Base-by-base conservation (phyloP, 2,329 filamentous ascomycete genomes). In the Apiospora pterosperma region DNA sequence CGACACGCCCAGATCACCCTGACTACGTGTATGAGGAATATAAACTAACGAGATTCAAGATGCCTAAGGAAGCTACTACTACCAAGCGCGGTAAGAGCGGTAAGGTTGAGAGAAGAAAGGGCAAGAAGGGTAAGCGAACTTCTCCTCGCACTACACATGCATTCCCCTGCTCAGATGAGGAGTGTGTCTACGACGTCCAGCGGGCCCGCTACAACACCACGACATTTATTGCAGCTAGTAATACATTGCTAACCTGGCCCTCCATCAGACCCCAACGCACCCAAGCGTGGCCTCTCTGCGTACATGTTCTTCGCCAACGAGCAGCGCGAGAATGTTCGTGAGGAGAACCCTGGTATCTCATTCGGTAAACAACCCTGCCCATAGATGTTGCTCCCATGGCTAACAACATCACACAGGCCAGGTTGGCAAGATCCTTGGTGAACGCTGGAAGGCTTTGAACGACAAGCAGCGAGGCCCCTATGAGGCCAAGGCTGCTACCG, bases 301-400 rank as follows among this genome's bases (percentile, higher is more conserved):
- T 99, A 99, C 89, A 99, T 99, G 96, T 98, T 98, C 91, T 99
- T 98, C 80, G 96, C 96, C 88, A 98, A 98, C 78, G 96, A 98
- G 83, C 93, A 97, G 84, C 94, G 96, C 74, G 95, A 98, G 78
- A 97, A 96, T 80, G 96, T 99, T 73, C 93, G 96, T 74, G 93
- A 97, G 79, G 95, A 98, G 82, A 98, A 98, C 87, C 95, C 95
- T 42, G 95, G 94, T 74, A 97, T 98, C 83, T 91, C 91, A 73
- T 99, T 99, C 82, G 96, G 93, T 90, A 86, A 72, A 86, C 77
- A 38, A 34, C 23, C 31, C n/a, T n/a, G n/a, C 3, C 48, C 11
- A 5, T 28, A 19, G 48, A 34, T 19, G 21, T 39, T 16, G 14
- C 16, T 36, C n/a, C 28, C 8, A 34, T 34, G 16, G 34, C 48